phyloP scores from a whole-genome alignment of 768 basidiomycete genomes.

The Russula abietina region DNA sequence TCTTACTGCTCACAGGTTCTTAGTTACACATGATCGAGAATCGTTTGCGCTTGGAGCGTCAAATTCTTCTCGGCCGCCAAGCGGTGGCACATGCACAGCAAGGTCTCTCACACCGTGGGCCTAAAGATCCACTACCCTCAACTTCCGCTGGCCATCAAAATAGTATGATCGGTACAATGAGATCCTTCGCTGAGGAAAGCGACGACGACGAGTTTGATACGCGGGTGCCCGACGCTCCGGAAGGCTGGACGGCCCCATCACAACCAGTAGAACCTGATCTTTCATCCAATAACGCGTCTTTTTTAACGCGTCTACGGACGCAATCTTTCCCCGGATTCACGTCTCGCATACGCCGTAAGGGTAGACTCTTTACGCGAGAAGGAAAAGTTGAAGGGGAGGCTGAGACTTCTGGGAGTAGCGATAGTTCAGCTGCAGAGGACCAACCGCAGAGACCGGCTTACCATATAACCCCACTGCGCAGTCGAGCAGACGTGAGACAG shows the following conservation, averaged over 20 bases:
- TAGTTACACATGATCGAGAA: conserved; percentile 94
- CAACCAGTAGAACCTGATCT: background rate
- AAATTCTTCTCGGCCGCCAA: conserved; percentile 75
- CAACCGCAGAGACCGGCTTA: background rate
- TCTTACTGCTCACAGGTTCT: background rate
- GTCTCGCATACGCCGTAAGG: conserved; percentile 7
- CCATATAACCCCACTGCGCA: conserved; percentile 6
- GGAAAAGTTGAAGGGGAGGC: background rate
- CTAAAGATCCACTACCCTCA: conserved; percentile 5
- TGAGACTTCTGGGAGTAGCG: conserved; percentile 20
- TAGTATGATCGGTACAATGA: conserved; percentile 16
- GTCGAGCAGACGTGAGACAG: conserved; percentile 18
- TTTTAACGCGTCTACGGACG: conserved; percentile 23
- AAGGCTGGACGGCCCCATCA: conserved; percentile 10
- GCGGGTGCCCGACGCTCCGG: conserved; percentile 8
- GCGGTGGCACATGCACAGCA: conserved; percentile 55
- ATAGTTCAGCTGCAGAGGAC: conserved; percentile 22
- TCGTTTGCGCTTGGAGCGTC: conserved; percentile 75
- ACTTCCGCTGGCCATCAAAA: conserved; percentile 7
- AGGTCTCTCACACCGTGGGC: conserved; percentile 22
- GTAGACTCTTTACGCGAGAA: conserved; percentile 6
- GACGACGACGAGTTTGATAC: conserved; percentile 27
- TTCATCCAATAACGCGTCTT: conserved; percentile 6
- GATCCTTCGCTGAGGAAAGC: conserved; percentile 7
- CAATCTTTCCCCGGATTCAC: conserved; percentile 24